Base-by-base conservation (phyloP, 2,329 filamentous ascomycete genomes). In the Blastomyces parvus region DNA sequence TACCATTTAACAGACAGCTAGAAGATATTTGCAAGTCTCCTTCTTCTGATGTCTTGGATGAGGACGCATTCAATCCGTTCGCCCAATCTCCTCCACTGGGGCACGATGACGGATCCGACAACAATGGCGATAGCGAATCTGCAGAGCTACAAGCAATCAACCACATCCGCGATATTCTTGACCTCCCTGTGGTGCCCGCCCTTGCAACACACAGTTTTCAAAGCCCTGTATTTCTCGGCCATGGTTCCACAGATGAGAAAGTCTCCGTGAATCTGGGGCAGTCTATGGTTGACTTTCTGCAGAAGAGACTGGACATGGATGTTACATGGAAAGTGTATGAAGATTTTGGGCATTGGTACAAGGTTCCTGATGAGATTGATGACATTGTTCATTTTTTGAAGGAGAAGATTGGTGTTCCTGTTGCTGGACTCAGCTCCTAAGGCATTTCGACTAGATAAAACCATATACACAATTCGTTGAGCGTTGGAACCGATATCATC, bases 291-390 rank as follows among this genome's bases (percentile, higher is more conserved):
- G 62, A 66, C 5, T 72, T 69, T 2, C 65, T 81, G 61, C 27
- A 36, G 6, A 42, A 46, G 2, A 38, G 6, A 19, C n/a, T 67
- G 13, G 6, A 36, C 17, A 65, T 65, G 64, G 61, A 72, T 0
- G 75, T 80, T 4, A 61, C 70, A 13, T 80, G 76, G 74, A 74
- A 75, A 61, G 42, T 65, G 0, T 83, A 82, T 68, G 30, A 69
- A 3, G 72, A 67, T 0, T 70, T 75, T 38, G 80, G 79, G 0
- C 80, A 82, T 64, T 82, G 81, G 79, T 80, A 81, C 33, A 79
- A 76, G 64, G 70, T 80, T 19, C 79, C 79, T 0, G 77, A 82
- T 53, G 77, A 80, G 65, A 77, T 81, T 63, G 76, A 82, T 66
- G 78, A 82, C 68, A 76, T 81, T 58, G 66, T 76, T 6, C 56